Base-by-base conservation (phyloP, 768 basidiomycete genomes). In the Psilocybe tampanensis region DNA sequence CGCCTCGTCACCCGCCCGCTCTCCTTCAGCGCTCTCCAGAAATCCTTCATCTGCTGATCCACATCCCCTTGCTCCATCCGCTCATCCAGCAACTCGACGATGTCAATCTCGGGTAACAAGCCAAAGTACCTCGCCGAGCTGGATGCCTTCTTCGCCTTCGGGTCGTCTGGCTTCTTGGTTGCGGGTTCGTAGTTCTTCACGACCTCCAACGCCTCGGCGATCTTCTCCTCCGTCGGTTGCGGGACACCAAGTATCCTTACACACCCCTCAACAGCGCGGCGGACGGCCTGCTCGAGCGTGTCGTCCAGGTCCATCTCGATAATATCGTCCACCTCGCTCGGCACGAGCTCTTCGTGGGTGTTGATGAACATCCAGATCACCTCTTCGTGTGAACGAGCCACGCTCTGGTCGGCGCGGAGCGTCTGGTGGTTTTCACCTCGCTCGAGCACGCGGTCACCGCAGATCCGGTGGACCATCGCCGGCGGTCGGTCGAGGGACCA, bases 371-470 rank as follows among this genome's bases (percentile, higher is more conserved):
- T 78, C 85, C 87, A 86, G n/a, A 98, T 70, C 18, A 95, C 83
- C 5, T 83, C 77, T 70, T 97, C 95, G 71, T 98, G 60, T 86
- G 83, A 0, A 86, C 84, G 47, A 79, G 83, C 24, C 1, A 45
- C 22, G 33, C 44, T 34, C 8, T 52, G 22, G 36, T 88, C 85
- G 0, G 88, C 86, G 34, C 80, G 84, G 0, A 99, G 82, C 0
- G 84, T 82, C 68, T 98, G 90, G 74, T 99, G 97, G 60, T 89
- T 91, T 3, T 85, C 81, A 0, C 96, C 97, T 4, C 97, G 88
- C 15, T 61, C 56, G 5, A 81, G 65, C 52, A 99, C 80, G 19
- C 95, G 89, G 54, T 91, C 85, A 1, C 83, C 81, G 66, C 92
- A 95, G 29, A 95, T 78, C 0, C 89, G 83, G 62, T 92, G 88